phyloP scores from a whole-genome alignment of 2,329 filamentous ascomycete species.

The Botrytis porri region DNA sequence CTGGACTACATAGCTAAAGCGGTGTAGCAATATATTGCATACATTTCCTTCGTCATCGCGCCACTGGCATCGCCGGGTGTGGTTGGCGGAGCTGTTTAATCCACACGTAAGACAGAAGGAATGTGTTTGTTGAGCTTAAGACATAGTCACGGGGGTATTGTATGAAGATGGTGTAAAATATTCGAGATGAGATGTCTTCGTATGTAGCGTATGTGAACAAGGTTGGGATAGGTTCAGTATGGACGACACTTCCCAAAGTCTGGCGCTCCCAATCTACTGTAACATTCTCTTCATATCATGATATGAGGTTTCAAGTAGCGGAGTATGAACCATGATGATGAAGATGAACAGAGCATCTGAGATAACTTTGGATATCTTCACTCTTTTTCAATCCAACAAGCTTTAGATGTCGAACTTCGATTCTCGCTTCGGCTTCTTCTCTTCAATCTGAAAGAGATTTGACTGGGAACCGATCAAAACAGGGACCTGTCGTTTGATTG shows the following conservation, averaged over 20 bases:
- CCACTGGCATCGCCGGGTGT: accelerated
- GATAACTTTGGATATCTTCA: background rate
- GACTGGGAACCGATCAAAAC: background rate
- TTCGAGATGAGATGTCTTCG: too few species aligned
- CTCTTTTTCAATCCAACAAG: background rate
- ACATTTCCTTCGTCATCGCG: background rate
- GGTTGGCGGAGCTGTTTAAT: accelerated
- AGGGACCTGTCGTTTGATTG: background rate
- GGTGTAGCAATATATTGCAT: background rate
- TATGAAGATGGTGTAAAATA: too few species aligned
- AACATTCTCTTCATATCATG: background rate
- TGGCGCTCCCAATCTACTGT: background rate
- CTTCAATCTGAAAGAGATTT: background rate
- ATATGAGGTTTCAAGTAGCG: background rate
- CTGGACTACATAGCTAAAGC: accelerated
- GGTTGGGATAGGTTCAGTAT: background rate
- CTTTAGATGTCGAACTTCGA: background rate
- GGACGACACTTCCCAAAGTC: background rate
- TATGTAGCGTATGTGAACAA: too few species aligned
- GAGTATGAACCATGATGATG: background rate
- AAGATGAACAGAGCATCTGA: background rate
- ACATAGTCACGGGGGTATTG: too few species aligned
- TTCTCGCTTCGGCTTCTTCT: background rate
- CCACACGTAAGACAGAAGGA: background rate
- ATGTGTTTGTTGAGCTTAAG: accelerated